Evolutionary conservation across 495 filamentous ascomycete genomes (phyloP).

Genomic region (Monascus purpureus): DNA sequence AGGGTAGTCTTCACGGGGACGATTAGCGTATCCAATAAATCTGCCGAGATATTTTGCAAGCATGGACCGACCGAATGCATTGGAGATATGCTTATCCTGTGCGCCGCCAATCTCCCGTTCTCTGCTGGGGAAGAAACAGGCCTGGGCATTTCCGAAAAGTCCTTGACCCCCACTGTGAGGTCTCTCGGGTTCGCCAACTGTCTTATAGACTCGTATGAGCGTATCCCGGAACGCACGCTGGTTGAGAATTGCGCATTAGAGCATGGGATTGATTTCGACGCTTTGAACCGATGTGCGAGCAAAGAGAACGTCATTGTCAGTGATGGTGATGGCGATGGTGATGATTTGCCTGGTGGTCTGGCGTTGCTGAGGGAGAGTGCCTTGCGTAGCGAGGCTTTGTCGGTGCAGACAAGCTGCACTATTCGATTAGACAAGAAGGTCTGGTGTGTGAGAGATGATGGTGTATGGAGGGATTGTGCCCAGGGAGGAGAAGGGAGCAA

Average conservation of each 20-base stretch:
- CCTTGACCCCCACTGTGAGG: conserved; percentile 57
- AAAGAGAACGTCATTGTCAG: conserved; percentile 31
- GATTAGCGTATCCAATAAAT: conserved; percentile 22
- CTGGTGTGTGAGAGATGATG: conserved; percentile 74
- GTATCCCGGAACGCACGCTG: conserved; percentile 60
- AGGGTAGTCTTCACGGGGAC: too few species aligned
- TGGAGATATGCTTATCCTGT: conserved; percentile 87
- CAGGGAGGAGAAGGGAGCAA: conserved; percentile 38
- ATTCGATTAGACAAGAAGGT: conserved; percentile 62
- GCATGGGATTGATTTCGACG: conserved; percentile 73
- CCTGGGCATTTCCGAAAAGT: conserved; percentile 11
- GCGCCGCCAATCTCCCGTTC: conserved; percentile 55
- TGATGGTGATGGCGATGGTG: conserved; percentile 42
- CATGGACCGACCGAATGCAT: conserved; percentile 87
- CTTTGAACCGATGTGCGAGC: conserved; percentile 65
- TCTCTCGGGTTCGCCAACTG: conserved; percentile 89
- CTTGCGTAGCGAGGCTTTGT: conserved; percentile 47
- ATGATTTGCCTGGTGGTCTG: conserved; percentile 25
- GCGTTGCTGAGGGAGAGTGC: conserved; percentile 66
- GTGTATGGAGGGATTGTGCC: conserved; percentile 68
- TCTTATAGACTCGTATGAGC: conserved; percentile 51
- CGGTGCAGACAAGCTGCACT: conserved; percentile 76
- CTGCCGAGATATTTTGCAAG: conserved; percentile 46
- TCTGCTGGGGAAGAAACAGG: conserved; percentile 8
- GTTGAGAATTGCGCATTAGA: conserved; percentile 77